Conservation (phyloP, 495 filamentous ascomycete species). For the Rhizodiscina lignyota region DNA sequence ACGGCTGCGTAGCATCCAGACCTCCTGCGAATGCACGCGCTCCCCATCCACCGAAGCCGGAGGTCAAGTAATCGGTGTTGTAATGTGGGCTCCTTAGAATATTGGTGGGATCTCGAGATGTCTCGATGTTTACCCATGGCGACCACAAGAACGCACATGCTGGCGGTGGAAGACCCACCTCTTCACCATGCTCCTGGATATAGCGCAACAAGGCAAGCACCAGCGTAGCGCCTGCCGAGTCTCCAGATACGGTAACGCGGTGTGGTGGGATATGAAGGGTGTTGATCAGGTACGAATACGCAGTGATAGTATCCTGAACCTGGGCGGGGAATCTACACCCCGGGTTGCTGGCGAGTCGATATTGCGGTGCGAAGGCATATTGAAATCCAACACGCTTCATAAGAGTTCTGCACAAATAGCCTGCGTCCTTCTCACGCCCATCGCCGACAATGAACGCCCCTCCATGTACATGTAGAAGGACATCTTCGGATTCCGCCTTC, state of each 20-base stretch:
- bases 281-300: slow-evolving; percentile 14
- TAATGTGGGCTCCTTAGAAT: slow-evolving; percentile 18
- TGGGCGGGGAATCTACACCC: slow-evolving; percentile 14
- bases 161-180: slow-evolving; percentile 5
- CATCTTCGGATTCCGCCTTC: neutral
- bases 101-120: slow-evolving; percentile 1
- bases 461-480: slow-evolving; percentile 36
- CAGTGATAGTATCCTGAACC: slow-evolving; percentile 14
- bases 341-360: slow-evolving; percentile 15
- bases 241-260: slow-evolving; percentile 14
- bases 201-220: slow-evolving; percentile 13
- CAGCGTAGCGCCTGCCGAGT: slow-evolving; percentile 17
- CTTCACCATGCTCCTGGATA: slow-evolving; percentile 9
- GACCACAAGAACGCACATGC: slow-evolving; percentile 18
- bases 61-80: slow-evolving; percentile 21
- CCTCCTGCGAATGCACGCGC: slow-evolving; percentile 14
- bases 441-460: slow-evolving; percentile 30
- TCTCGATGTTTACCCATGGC: slow-evolving; percentile 23
- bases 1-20: slow-evolving; percentile 11
- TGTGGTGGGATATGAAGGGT: slow-evolving; percentile 9
- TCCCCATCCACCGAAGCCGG: slow-evolving; percentile 21
- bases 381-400: slow-evolving; percentile 5
- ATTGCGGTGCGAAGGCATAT: slow-evolving; percentile 14
- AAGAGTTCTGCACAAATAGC: slow-evolving; percentile 18
- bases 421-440: slow-evolving; percentile 21